Conservation (phyloP, 495 filamentous ascomycete species). For the Neurospora sp. region DNA sequence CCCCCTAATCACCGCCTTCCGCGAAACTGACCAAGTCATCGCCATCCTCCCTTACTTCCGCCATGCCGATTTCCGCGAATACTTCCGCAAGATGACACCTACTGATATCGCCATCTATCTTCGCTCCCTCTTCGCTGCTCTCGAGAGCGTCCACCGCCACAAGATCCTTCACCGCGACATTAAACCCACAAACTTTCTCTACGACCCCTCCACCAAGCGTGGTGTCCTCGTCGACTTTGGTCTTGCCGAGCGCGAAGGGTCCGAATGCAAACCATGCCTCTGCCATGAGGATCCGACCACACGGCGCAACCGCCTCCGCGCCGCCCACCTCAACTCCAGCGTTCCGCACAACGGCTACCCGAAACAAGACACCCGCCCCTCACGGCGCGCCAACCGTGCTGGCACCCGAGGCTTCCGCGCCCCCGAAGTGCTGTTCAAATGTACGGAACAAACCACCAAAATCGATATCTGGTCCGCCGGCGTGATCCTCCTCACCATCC, state of each 20-base stretch:
- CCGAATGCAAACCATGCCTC: conserved; percentile 61
- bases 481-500: conserved; percentile 83
- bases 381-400: conserved; percentile 83
- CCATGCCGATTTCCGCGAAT: conserved; percentile 91
- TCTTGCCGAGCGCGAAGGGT: conserved; percentile 73
- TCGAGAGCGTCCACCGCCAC: conserved; percentile 70
- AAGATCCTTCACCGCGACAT: conserved; percentile 92
- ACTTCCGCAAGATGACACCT: conserved; percentile 80
- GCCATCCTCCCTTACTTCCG: conserved; percentile 92
- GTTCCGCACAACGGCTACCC: conserved; percentile 59
- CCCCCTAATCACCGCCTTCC: conserved; percentile 91
- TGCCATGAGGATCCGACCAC: conserved; percentile 45
- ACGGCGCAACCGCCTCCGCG: conserved; percentile 29
- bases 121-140: conserved; percentile 73
- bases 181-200: conserved; percentile 99
- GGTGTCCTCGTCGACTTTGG: conserved; percentile 97
- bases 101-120: conserved; percentile 83
- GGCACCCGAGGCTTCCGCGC: conserved; percentile 95
- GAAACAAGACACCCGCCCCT: conserved; percentile 77
- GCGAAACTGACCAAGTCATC: conserved; percentile 86
- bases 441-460: conserved; percentile 88
- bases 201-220: conserved; percentile 67
- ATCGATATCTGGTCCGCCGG: conserved; percentile 97
- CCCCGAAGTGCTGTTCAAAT: conserved; percentile 94
- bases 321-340: conserved; percentile 29